These are phyloP conservation scores for Mycena vitilis DNA, from an alignment of 768 basidiomycete species.

Conservation along the genomic window DNA sequence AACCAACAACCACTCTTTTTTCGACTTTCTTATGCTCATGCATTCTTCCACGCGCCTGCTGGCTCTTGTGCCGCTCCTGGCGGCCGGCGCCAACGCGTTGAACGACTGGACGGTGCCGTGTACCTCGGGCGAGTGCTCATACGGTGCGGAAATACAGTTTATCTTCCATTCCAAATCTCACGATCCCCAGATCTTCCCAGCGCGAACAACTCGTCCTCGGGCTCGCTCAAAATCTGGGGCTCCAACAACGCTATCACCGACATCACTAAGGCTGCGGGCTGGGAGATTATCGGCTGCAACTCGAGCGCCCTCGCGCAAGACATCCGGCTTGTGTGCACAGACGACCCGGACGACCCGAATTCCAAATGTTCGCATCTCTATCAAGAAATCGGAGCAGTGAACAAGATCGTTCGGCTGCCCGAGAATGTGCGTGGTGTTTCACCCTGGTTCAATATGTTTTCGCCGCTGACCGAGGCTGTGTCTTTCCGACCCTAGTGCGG, in stretches of 20 bases:
- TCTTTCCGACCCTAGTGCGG: constrained; percentile 18
- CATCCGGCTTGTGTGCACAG: constrained; percentile 49
- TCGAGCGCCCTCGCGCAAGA: constrained; percentile 42
- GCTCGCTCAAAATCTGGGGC: constrained; percentile 36
- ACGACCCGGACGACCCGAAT: constrained; percentile 27
- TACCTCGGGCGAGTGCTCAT: constrained; percentile 23
- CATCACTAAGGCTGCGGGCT: constrained; percentile 54
- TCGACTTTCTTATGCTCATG: neutral
- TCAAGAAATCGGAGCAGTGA: constrained; percentile 42
- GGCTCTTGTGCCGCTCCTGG: constrained; percentile 16
- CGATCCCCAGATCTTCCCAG: constrained; percentile 19
- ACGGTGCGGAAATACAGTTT: constrained; percentile 1
- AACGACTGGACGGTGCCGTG: constrained; percentile 35
- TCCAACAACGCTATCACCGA: constrained; percentile 46
- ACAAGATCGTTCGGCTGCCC: constrained; percentile 50
- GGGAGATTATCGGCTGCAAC: constrained; percentile 52
- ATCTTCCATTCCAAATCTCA: neutral
- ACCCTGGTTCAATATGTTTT: too few relatives aligned
- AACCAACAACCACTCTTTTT: too few relatives aligned
- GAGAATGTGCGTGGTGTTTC: constrained; percentile 43
- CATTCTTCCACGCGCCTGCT: constrained; percentile 4
- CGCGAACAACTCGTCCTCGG: constrained; percentile 7
- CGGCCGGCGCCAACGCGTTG: constrained; percentile 13
- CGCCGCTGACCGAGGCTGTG: too few relatives aligned
- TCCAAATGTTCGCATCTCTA: constrained; percentile 46